These are phyloP conservation scores for Xylaria sp. DNA, from an alignment of 2,329 filamentous ascomycete species.

Conservation along the genomic window DNA sequence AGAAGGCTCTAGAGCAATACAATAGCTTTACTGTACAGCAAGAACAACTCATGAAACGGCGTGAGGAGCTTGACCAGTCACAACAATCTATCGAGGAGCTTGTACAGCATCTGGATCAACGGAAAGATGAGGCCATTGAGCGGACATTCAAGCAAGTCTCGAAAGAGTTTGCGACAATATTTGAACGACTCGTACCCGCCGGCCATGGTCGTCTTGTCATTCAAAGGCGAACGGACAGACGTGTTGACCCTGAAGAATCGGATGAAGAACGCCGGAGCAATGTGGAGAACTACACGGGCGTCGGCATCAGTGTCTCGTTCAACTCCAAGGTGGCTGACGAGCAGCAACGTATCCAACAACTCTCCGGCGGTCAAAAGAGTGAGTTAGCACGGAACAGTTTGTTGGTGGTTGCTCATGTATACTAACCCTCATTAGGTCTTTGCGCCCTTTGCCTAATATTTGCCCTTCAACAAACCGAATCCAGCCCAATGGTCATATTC, in stretches of 20 bases:
- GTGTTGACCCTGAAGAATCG: constrained; percentile 71
- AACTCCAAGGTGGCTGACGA: constrained; percentile 96
- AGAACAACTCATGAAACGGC: constrained; percentile 83
- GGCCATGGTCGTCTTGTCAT: constrained; percentile 93
- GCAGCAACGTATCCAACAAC: constrained; percentile 96
- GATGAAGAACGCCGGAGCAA: constrained; percentile 73
- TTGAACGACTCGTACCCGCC: constrained; percentile 93
- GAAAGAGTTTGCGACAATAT: constrained; percentile 90
- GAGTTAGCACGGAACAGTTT: constrained; percentile 51
- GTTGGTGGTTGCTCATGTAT: constrained; percentile 18
- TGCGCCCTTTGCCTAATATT: constrained; percentile 98
- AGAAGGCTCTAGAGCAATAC: constrained; percentile 99
- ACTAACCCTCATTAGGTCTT: constrained; percentile 67
- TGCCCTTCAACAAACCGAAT: constrained; percentile 97
- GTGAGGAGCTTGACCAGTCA: constrained; percentile 86
- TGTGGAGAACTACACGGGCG: constrained; percentile 95
- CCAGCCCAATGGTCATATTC: constrained; percentile 98
- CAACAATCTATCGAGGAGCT: constrained; percentile 91
- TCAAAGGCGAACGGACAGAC: constrained; percentile 84
- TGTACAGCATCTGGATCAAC: constrained; percentile 89
- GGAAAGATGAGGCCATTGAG: constrained; percentile 98
- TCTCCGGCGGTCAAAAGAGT: constrained; percentile 98
- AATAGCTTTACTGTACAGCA: constrained; percentile 95
- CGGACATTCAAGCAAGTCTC: constrained; percentile 98
- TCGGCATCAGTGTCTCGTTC: constrained; percentile 97